phyloP scores from a whole-genome alignment of 768 basidiomycete genomes.

The Cyclocybe aegerita region DNA sequence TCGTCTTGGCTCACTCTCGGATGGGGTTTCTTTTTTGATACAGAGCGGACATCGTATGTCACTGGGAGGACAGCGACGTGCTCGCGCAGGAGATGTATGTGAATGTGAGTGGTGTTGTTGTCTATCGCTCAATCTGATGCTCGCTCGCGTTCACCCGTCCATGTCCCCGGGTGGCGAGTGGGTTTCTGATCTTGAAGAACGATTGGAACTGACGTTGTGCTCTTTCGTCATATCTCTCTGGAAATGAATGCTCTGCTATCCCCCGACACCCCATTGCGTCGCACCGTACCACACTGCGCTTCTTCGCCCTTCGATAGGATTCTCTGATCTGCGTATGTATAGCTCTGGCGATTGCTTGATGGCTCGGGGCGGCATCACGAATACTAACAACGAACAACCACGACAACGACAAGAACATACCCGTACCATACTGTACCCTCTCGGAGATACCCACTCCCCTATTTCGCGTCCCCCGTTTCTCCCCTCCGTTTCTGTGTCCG shows the following conservation, averaged over 20 bases:
- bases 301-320: constrained; percentile 47
- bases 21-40: background rate
- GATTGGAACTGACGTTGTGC: no score
- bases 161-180: no score
- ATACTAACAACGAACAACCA: background rate
- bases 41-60: constrained; percentile 80
- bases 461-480: background rate
- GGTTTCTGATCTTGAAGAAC: no score
- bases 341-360: constrained; percentile 45
- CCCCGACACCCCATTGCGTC: no score
- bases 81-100: constrained; percentile 77
- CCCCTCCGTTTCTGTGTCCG: background rate
- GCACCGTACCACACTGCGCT: no score
- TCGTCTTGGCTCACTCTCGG: no score
- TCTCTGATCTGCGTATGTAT: constrained; percentile 54
- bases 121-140: background rate
- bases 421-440: background rate
- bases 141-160: no score
- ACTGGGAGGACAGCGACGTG: constrained; percentile 85
- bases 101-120: constrained; percentile 53
- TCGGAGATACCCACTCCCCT: constrained; percentile 13
- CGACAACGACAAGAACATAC: no score
- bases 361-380: background rate
- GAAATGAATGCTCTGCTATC: no score
- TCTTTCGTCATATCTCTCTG: no score